phyloP scores from a whole-genome alignment of 495 filamentous ascomycete genomes.

The Talaromyces wortmannii region DNA sequence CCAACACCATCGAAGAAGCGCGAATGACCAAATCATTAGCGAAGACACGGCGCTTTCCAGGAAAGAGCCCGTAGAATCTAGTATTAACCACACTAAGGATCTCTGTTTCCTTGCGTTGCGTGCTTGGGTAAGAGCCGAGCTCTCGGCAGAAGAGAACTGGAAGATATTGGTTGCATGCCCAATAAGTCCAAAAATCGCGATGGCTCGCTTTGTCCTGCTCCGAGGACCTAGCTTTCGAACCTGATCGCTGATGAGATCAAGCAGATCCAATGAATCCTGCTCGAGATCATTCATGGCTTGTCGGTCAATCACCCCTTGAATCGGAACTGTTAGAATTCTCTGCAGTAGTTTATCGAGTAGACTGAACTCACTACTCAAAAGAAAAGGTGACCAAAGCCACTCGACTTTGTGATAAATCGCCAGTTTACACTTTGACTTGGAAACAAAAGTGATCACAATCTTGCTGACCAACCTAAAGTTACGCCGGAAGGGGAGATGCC shows the following conservation, averaged over 20 bases:
- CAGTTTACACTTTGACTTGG: constrained; percentile 88
- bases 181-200: constrained; percentile 82
- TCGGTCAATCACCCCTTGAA: constrained; percentile 59
- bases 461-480: constrained; percentile 82
- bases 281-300: constrained; percentile 76
- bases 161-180: constrained; percentile 63
- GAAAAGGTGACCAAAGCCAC: constrained; percentile 64
- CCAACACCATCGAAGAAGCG: constrained; percentile 54
- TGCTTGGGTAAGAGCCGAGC: constrained; percentile 27
- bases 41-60: constrained; percentile 63
- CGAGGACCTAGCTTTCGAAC: constrained; percentile 71
- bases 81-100: constrained; percentile 59
- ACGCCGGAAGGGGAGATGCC: constrained; percentile 78
- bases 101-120: constrained; percentile 59
- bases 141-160: constrained; percentile 47
- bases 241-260: constrained; percentile 81
- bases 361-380: constrained; percentile 48
- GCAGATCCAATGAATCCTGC: constrained; percentile 77
- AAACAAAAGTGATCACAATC: constrained; percentile 86
- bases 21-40: constrained; percentile 67
- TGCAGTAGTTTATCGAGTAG: too few species aligned
- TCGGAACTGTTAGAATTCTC: background rate
- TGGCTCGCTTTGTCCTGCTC: constrained; percentile 82
- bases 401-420: constrained; percentile 81
- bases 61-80: constrained; percentile 61